phyloP scores from a whole-genome alignment of 331 rosid species.

The Prunus yedoensis region DNA sequence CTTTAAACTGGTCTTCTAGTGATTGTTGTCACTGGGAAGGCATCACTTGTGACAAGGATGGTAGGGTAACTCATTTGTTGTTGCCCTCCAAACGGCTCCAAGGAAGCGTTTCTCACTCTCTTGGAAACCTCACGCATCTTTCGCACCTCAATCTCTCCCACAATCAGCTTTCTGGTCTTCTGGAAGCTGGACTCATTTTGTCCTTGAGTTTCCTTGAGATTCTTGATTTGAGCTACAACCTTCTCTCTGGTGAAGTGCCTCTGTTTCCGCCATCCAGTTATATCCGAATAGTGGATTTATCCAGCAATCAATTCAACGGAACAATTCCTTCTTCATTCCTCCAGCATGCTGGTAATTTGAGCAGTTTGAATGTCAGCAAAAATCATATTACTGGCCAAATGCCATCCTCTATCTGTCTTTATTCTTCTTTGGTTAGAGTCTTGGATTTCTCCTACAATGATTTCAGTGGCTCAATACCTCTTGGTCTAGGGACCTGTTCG shows the following conservation, averaged over 20 bases:
- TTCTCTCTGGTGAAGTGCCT: not conserved
- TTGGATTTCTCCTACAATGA: not conserved
- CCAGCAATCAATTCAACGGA: not conserved
- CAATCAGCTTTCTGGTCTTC: not conserved
- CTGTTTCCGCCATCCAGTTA: not conserved
- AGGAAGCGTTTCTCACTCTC: not conserved
- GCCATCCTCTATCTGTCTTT: not conserved
- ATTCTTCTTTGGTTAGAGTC: not conserved
- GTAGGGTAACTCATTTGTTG: not conserved
- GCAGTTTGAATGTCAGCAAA: not conserved
- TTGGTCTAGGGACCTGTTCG: not conserved
- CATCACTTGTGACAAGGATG: not conserved
- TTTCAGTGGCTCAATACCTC: not conserved
- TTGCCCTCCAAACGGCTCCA: slow-evolving; percentile 7
- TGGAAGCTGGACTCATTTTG: not conserved
- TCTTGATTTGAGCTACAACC: not conserved
- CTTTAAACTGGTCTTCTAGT: not conserved
- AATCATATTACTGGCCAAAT: not conserved
- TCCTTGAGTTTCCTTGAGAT: not conserved
- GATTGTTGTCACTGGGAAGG: slow-evolving; percentile 12
- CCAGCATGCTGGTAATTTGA: not conserved
- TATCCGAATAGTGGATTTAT: not conserved
- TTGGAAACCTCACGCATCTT: not conserved
- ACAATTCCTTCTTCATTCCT: slow-evolving; percentile 1
- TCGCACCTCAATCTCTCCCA: slow-evolving; percentile 12